phyloP scores from a whole-genome alignment of 106 monocot species.

The Dendrobium chrysotoxum region DNA sequence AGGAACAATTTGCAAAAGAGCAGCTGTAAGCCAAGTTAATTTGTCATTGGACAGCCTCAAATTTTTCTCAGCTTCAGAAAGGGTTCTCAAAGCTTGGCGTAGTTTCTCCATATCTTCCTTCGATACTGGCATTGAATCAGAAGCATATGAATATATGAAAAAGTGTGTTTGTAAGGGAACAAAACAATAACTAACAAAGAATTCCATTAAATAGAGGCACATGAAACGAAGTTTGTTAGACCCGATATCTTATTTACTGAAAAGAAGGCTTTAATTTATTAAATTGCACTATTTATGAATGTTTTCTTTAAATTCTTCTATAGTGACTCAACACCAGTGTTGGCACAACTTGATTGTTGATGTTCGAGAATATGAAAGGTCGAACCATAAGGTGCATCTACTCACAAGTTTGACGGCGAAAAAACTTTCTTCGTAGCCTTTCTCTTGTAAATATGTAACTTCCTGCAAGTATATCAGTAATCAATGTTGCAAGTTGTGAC shows the following conservation, averaged over 20 bases:
- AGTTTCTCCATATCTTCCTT: constrained; percentile 82
- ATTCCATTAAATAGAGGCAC: no score
- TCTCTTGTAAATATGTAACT: constrained; percentile 61
- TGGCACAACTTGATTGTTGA: background rate
- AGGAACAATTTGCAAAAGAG: constrained; percentile 92
- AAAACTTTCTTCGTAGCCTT: constrained; percentile 59
- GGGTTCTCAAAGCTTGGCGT: constrained; percentile 72
- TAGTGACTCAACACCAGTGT: background rate
- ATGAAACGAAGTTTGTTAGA: background rate
- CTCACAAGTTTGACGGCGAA: constrained; percentile 56
- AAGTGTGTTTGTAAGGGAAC: background rate
- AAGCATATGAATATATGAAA: background rate
- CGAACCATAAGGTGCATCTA: constrained; percentile 12
- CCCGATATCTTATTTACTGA: background rate
- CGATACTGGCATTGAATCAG: constrained; percentile 49
- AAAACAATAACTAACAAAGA: background rate
- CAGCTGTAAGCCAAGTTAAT: constrained; percentile 93
- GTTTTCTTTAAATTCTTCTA: background rate
- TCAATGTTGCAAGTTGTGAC: constrained; percentile 91
- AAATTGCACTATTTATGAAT: background rate
- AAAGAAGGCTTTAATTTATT: background rate
- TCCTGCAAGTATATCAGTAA: constrained; percentile 98
- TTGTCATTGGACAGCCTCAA: constrained; percentile 84
- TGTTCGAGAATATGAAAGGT: background rate
- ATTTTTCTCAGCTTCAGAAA: constrained; percentile 92